Base-by-base conservation (phyloP, 176 grass and related monocot species). In the Musa acuminata region DNA sequence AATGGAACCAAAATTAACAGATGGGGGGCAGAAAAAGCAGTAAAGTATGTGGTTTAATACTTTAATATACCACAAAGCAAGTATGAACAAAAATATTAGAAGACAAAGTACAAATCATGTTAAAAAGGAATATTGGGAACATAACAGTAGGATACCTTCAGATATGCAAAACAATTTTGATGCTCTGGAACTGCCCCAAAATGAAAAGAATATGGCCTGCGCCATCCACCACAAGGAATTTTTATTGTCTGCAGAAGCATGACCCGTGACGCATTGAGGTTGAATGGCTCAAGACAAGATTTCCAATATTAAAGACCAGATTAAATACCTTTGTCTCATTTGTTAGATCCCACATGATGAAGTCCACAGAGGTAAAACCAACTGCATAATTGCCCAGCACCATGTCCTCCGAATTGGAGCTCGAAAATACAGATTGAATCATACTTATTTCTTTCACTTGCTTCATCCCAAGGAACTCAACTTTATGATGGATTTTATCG, bases 171-270 rank as follows among this genome's bases (percentile, higher is more conserved):
- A 82, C 87, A 93, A 69, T 93, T 90, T 69, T 98, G 94, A 64
- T 89, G 78, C 71, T 83, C 80, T 1, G 90, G 86, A 76, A 90
- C 49, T 19, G 25, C 35, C 29, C 94, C 94, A 83, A 98, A 88
- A 89, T 87, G 79, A 90, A 91, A 98, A 75, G 87, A 93, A 83
- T 85, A 98, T 59, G 94, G 94, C 21, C 90, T 84, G 29, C 90
- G 84, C 94, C 94, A 98, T 53, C 94, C 90, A 22, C 94, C 94
- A 74, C 94, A 98, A 53, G 94, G 89, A 83, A 93, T 85, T 87
- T 87, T 77, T 75, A 78, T 55, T 80, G 83, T 83, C 94, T 91
- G 72, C 22, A 66, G 76, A 55, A 76, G 54, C 58, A 82, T 69
- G 72, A 23, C 74, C 5, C 35, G 49, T 76, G 51, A 5, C 19